These are phyloP conservation scores for Hyaloscypha bicolor DNA, from an alignment of 495 filamentous ascomycete species.

Conservation along the genomic window DNA sequence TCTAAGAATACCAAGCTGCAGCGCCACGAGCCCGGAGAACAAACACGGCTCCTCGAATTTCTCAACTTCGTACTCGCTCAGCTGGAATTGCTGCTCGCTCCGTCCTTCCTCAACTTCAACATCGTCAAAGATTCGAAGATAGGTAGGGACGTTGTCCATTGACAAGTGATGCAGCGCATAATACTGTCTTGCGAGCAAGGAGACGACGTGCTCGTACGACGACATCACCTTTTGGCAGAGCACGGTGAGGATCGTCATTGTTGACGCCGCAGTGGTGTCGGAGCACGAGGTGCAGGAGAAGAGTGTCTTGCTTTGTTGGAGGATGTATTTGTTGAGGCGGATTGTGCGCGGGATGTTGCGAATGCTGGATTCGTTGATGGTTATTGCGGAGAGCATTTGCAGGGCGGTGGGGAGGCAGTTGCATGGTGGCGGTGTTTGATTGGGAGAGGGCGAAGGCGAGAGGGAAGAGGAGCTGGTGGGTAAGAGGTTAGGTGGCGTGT, in stretches of 20 bases:
- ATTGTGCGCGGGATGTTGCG: background rate
- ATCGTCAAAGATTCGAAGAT: background rate
- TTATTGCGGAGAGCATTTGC: background rate
- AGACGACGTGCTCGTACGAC: background rate
- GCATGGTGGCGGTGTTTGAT: background rate
- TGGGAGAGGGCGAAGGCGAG: background rate
- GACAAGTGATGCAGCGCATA: background rate
- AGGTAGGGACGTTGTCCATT: background rate
- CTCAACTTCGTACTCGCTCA: background rate
- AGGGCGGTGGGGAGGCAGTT: background rate
- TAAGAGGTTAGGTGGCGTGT: background rate
- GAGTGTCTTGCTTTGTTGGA: background rate
- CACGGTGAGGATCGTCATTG: background rate
- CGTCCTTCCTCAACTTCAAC: background rate
- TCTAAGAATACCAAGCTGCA: background rate
- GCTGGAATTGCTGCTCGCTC: background rate
- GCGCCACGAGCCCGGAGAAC: background rate
- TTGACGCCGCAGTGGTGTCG: background rate
- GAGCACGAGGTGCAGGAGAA: background rate
- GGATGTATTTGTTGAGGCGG: background rate
- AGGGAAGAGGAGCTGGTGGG: background rate
- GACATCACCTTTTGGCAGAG: background rate
- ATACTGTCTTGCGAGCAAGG: background rate
- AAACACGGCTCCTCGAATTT: background rate
- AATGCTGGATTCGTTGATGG: background rate